phyloP scores from a whole-genome alignment of 2,329 filamentous ascomycete genomes.

The Mollisiaceae sp. region DNA sequence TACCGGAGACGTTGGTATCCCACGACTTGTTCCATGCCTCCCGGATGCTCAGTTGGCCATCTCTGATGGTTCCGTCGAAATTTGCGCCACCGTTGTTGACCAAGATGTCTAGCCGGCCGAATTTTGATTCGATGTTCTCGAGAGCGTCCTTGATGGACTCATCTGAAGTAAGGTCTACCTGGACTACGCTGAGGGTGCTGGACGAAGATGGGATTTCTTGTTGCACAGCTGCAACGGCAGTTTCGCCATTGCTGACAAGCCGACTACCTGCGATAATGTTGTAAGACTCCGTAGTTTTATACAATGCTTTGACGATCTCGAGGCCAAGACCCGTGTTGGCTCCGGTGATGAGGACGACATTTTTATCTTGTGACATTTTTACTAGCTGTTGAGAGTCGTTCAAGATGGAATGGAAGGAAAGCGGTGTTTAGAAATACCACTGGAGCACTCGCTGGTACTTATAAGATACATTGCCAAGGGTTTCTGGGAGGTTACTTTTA shows the following conservation, averaged over 20 bases:
- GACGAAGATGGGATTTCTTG: conserved; percentile 29
- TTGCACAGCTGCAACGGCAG: conserved; percentile 41
- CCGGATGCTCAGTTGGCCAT: too few species aligned
- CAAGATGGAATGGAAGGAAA: too few species aligned
- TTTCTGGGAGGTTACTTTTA: too few species aligned
- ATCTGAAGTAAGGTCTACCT: conserved; percentile 29
- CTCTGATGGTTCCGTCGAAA: too few species aligned
- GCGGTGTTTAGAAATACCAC: too few species aligned
- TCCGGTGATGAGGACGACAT: conserved; percentile 46
- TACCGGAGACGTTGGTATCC: too few species aligned
- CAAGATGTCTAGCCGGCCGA: conserved; percentile 41
- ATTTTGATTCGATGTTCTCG: conserved; percentile 16
- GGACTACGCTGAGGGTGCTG: conserved; percentile 27
- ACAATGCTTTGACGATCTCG: conserved; percentile 43
- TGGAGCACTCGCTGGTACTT: too few species aligned
- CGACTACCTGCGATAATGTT: conserved; percentile 51
- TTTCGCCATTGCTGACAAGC: conserved; percentile 47
- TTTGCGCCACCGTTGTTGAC: conserved; percentile 29
- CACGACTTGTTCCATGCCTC: too few species aligned
- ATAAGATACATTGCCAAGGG: too few species aligned
- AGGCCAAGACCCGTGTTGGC: conserved; percentile 50
- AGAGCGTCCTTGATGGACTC: conserved; percentile 20
- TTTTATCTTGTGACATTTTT: not conserved
- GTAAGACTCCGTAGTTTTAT: conserved; percentile 25
- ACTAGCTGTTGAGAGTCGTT: too few species aligned